A percentile compares a stretch with the other conserved stretches of the same genome.
phyloP scores from a whole-genome alignment of 352 stramenopile genomes.

The Phytophthora podocarpi region DNA sequence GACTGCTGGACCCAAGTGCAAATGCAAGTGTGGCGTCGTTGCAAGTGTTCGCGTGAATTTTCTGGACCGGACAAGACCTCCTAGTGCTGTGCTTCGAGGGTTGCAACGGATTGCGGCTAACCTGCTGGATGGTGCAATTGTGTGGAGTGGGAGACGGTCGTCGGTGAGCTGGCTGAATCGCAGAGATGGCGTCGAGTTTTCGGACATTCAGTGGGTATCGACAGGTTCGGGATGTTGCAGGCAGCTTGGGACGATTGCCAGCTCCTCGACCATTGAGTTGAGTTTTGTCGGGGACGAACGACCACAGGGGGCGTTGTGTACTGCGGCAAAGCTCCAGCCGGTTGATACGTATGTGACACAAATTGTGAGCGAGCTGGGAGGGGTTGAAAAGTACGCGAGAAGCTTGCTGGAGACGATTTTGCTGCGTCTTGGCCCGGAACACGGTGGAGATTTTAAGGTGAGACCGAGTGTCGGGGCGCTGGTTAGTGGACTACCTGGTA shows the following conservation, averaged over 20 bases:
- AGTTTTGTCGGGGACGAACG: constrained; percentile 28
- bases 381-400: constrained; percentile 41
- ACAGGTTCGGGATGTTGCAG: constrained; percentile 45
- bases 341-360: constrained; percentile 34
- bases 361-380: constrained; percentile 47
- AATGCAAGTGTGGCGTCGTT: constrained; percentile 36
- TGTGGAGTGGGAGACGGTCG: constrained; percentile 45
- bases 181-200: constrained; percentile 40
- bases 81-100: constrained; percentile 38
- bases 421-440: constrained; percentile 23
- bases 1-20: constrained; percentile 5
- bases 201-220: constrained; percentile 25
- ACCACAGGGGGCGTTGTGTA: neutral
- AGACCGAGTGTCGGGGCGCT: constrained; percentile 60
- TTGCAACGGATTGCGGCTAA: constrained; percentile 41
- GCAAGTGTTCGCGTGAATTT: constrained; percentile 42
- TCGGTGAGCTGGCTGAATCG: constrained; percentile 57
- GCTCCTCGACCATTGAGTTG: constrained; percentile 33
- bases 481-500: constrained; percentile 68
- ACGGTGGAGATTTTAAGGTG: neutral
- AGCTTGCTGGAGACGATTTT: constrained; percentile 49
- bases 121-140: constrained; percentile 44
- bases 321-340: constrained; percentile 21
- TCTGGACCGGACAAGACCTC: constrained; percentile 37
- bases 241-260: constrained; percentile 32